phyloP scores from a whole-genome alignment of 805 yeast genomes.

The Candida manassasensis region DNA sequence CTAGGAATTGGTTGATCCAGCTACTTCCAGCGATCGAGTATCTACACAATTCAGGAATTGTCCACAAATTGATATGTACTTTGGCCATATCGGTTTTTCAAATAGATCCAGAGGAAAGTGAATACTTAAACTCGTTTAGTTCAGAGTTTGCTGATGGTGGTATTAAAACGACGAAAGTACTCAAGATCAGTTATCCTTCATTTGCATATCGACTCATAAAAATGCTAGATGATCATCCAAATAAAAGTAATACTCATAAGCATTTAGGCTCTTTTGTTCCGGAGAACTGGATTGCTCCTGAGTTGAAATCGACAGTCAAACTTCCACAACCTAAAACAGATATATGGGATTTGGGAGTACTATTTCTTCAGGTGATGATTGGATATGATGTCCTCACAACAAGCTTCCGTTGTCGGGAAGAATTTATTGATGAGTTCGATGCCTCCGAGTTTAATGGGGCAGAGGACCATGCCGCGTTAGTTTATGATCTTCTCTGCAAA shows the following conservation, averaged over 20 bases:
- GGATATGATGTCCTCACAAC: constrained; percentile 60
- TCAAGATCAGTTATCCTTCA: constrained; percentile 57
- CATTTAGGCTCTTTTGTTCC: constrained; percentile 15
- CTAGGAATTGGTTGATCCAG: constrained; percentile 86
- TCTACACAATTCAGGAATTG: constrained; percentile 78
- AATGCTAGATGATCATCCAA: constrained; percentile 23
- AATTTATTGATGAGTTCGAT: constrained; percentile 23
- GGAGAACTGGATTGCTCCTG: constrained; percentile 77
- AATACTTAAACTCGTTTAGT: constrained; percentile 1
- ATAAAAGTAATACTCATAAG: constrained; percentile 6
- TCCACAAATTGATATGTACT: constrained; percentile 65
- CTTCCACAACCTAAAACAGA: constrained; percentile 81
- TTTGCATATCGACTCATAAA: constrained; percentile 34
- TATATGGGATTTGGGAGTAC: constrained; percentile 87
- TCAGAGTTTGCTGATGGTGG: constrained; percentile 12
- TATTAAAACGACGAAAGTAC: constrained; percentile 42
- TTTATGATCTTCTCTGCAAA: constrained; percentile 60
- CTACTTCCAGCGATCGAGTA: constrained; percentile 79
- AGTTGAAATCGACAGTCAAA: constrained; percentile 38
- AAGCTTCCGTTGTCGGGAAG: constrained; percentile 45
- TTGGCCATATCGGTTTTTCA: constrained; percentile 41
- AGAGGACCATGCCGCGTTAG: constrained; percentile 57
- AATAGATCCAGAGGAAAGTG: constrained; percentile 21
- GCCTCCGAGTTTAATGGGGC: constrained; percentile 47
- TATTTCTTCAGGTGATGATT: constrained; percentile 45